Evolutionary conservation across 371 early-diverging fungal genomes (phyloP), one percentile per base, ranked within the genome.

Genomic region (Mucor piriformis): DNA sequence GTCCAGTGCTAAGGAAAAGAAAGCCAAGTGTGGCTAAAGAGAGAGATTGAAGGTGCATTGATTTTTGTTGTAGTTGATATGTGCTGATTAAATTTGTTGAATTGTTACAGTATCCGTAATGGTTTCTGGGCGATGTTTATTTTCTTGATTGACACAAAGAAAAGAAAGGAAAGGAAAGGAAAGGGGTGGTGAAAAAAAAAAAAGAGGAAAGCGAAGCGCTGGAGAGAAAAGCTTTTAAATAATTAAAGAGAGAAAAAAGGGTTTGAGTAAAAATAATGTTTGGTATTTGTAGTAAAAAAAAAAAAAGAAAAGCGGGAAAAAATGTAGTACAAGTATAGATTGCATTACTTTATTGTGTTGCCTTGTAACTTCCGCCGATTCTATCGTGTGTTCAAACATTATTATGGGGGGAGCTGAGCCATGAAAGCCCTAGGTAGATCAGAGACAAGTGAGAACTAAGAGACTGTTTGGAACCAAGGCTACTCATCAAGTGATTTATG

Each of bases 1-100:
- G 40, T 55, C 55, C 54, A 6, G 49, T 50, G 35, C 59, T 54
- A 11, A 67, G 53, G 20, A 67, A 62, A 53, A 67, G 44, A 5
- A 67, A 54, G 21, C 67, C 67, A 21, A 67, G 32, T 43, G 67
- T 54, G 56, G 62, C 62, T 54, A 67, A 62, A 44, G 67, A 62
- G 47, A 67, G 54, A 37, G 59, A 44, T 54, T 67, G 55, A n/a
- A 67, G 32, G 25, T 62, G 62, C 67, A 67, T 67, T 58, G 49
- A 18, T 18, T 61, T 50, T 3, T 18, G 8, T 34, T 5, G 20
- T 33, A 33, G 13, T n/a, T 40, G 40, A 6, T 50, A 8, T n/a
- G 21, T 23, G 11, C 25, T 21, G n/a, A 15, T 27, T 7, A 27
- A 1, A 18, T 42, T 42, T 42, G 46, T 46, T 46, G 46, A 46